Base-by-base conservation (phyloP, 495 filamentous ascomycete species). In the Tetracladium marchalianum region DNA sequence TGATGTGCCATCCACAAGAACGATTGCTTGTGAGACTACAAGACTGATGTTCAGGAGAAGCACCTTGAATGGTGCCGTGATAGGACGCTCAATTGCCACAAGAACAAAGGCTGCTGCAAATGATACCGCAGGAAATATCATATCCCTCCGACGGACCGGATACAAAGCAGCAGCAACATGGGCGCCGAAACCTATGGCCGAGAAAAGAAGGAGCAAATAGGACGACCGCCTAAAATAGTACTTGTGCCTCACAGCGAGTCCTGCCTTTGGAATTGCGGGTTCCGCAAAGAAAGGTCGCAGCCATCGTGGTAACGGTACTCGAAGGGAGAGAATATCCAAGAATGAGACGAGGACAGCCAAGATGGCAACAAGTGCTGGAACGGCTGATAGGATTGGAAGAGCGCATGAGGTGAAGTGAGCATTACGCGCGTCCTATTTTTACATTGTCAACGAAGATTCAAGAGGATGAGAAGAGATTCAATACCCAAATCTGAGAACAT, bases 341-440 rank as follows among this genome's bases (percentile, higher is more conserved):
- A 66, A 7, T 48, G 69, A 62, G 16, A 46, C 53, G 5, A 73
- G 37, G 4, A 67, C 44, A 46, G 75, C 53, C 15, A 69, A 53
- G 35, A 66, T 41, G 38, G 69, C 55, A 27, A 74, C 18, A 15
- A 63, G 44, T 11, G 67, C 67, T 7, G 76, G 73, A 18, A 73
- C 44, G 13, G 61, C 53, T n/a, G 69, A 64, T 17, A 77, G 54
- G 40, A 71, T 66, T 8, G 64, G 65, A 35, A 76, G 54, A 45
- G 65, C 66, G 58, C 72, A 77, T 43, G 58, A 53, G 11, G 67
- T 65, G 37, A 76, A 58, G 39, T 63, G 66, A 32, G 73, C 76
- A 48, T 68, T 65, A 24, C 56, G 53, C 10, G 69, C 60, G 52
- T 79, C 71, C 75, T 79, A 50, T 7, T 3, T 27, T 27, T 7